Conservation (phyloP, 805 yeast genomes). For the Candida parachauliodes region DNA sequence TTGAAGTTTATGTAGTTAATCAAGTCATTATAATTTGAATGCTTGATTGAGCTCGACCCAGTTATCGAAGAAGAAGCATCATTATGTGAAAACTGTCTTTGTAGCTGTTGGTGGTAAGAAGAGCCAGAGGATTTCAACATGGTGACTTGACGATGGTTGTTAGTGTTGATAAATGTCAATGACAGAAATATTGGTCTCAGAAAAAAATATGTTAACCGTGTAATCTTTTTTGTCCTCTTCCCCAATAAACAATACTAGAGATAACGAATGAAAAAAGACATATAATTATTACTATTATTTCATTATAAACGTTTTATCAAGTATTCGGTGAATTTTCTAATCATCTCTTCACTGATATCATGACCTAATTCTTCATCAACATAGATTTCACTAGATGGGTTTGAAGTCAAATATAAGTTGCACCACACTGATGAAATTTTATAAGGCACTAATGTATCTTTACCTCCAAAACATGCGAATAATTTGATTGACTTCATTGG, state of each 20-base stretch:
- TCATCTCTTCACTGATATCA: conserved; percentile 32
- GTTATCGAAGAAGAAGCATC: conserved; percentile 13
- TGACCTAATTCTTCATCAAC: conserved; percentile 32
- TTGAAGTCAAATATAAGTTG: conserved; percentile 24
- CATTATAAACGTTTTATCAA: conserved; percentile 16
- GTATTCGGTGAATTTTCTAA: conserved; percentile 30
- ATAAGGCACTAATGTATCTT: conserved; percentile 36
- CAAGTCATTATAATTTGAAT: conserved; percentile 14
- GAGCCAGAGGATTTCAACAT: conserved; percentile 11
- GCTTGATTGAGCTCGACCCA: conserved; percentile 9
- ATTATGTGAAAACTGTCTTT: conserved; percentile 5
- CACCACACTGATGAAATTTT: conserved; percentile 29
- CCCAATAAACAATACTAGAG: background rate
- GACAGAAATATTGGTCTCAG: no score
- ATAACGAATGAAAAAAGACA: background rate
- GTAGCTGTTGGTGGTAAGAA: conserved; percentile 3
- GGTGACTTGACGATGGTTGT: conserved; percentile 1
- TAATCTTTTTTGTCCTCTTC: background rate
- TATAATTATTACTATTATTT: no score
- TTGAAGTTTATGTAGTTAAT: conserved; percentile 59
- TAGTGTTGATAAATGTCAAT: background rate
- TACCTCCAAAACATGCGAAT: conserved; percentile 35
- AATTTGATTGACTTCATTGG: conserved; percentile 27
- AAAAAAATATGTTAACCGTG: conserved; percentile 4
- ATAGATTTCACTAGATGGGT: conserved; percentile 20